phyloP scores from a whole-genome alignment of 2,329 filamentous ascomycete genomes.

The Apiospora arundinis region DNA sequence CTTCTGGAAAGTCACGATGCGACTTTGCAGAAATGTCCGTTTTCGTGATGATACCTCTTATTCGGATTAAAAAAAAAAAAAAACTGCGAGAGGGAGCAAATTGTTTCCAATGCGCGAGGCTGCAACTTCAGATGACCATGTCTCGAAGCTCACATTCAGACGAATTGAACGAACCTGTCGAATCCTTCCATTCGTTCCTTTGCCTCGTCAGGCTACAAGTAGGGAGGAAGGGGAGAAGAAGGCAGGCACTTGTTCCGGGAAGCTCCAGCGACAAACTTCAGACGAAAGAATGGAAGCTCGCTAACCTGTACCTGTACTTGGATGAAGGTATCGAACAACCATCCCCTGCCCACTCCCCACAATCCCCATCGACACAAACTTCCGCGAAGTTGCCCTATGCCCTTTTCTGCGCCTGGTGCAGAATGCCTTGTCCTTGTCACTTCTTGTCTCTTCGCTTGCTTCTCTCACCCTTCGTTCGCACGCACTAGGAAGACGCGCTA shows the following conservation, averaged over 20 bases:
- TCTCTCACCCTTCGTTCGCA: not conserved
- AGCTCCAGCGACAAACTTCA: slow-evolving; percentile 1
- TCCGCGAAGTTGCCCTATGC: not conserved
- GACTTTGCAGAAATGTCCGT: not conserved
- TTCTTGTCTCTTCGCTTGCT: not conserved
- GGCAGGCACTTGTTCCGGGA: not conserved
- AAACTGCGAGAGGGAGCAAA: not conserved
- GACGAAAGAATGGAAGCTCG: not conserved
- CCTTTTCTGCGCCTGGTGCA: not conserved
- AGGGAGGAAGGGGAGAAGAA: not conserved
- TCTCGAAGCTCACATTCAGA: not conserved
- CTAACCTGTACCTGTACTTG: not conserved
- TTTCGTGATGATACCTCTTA: too few species aligned
- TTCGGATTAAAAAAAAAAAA: not conserved
- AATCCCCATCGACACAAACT: not conserved
- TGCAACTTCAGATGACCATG: not conserved
- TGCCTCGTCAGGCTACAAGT: too few species aligned
- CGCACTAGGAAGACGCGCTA: not conserved
- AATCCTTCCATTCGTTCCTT: too few species aligned
- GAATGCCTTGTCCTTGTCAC: not conserved
- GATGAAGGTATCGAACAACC: not conserved
- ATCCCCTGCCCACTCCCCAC: not conserved
- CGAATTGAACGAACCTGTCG: not conserved
- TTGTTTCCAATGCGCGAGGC: not conserved
- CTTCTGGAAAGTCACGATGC: slow-evolving; percentile 3